Evolutionary conservation across 352 stramenopile species (phyloP).

Genomic region (Aphanomyces cochlioides): DNA sequence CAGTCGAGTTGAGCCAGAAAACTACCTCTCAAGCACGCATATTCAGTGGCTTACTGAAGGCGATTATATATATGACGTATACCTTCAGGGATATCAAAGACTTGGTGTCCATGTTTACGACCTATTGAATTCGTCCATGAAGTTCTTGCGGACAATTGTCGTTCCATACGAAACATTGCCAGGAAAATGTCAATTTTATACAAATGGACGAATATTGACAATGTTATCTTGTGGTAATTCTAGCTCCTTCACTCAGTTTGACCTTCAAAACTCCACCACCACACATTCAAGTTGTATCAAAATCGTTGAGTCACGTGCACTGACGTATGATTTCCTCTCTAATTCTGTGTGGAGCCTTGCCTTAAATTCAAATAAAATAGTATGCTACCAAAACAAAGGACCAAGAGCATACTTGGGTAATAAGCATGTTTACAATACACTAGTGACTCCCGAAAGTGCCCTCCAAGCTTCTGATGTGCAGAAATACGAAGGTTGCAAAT

Average conservation of each 20-base stretch:
- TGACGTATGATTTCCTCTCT: neutral
- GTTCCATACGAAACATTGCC: too few relatives aligned
- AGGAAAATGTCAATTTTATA: conserved; percentile 4
- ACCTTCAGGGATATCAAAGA: neutral
- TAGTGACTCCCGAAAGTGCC: neutral
- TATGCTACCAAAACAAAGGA: conserved; percentile 12
- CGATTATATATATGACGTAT: conserved; percentile 26
- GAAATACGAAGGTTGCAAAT: neutral
- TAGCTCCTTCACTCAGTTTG: neutral
- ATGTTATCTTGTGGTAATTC: neutral
- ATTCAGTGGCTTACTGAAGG: conserved; percentile 20
- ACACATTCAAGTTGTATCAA: neutral
- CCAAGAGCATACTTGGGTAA: neutral
- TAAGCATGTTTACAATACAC: neutral
- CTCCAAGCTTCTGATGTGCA: too few relatives aligned
- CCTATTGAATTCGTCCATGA: neutral
- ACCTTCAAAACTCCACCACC: neutral
- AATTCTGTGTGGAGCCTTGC: conserved; percentile 16
- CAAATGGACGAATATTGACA: conserved; percentile 10
- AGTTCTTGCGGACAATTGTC: neutral
- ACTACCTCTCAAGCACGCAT: neutral
- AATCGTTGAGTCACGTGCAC: neutral
- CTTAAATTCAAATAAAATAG: neutral
- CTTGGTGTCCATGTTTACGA: conserved; percentile 18
- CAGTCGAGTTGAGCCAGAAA: neutral